Evolutionary conservation across 345 rosid species (phyloP), one percentile per base, ranked within the genome.

Genomic region (Citropsis articulata): DNA sequence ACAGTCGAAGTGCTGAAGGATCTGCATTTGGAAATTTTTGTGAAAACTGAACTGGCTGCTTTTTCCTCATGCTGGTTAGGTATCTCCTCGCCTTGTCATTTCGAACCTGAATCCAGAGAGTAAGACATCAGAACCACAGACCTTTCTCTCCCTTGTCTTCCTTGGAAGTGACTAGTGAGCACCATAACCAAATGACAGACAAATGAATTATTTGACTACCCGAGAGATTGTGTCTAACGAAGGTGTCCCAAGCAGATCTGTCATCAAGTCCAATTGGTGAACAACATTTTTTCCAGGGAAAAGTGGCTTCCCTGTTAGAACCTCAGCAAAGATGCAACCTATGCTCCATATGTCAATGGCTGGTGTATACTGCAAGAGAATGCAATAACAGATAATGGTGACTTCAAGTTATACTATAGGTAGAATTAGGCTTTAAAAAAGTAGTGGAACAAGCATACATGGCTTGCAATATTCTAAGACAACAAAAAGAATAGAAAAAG

Each of bases 341-440:
- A 95, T 95, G 81, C 98, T 90, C 98, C 98, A 95, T 74, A 95
- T 89, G 80, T 95, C 98, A 79, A 95, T 93, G 72, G 98, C 98
- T 22, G 98, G 96, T 38, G 98, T 95, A 84, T 95, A 95, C 98
- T 95, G 92, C 81, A 89, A 38, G 72, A 73, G 81, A 69, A 78
- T 66, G 30, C 27, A 73, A 80, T 33, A 22, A 50, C 24, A 65
- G 13, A 42, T 50, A 53, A 66, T 66, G 68, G 73, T 73, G 79
- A 38, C 21, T 69, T 71, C 38, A 66, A 55, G 38, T 18, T 28
- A 30, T 22, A 66, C 21, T 36, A 36, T 33, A 62, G 45, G 38
- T 24, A 59, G 42, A 48, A 27, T 25, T 9, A n/a, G 19, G 30
- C 9, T 76, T 56, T 38, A 22, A 9, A 56, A 63, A 14, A 28